Base-by-base conservation (phyloP, 2,329 filamentous ascomycete genomes). In the Xylariaceae sp. region DNA sequence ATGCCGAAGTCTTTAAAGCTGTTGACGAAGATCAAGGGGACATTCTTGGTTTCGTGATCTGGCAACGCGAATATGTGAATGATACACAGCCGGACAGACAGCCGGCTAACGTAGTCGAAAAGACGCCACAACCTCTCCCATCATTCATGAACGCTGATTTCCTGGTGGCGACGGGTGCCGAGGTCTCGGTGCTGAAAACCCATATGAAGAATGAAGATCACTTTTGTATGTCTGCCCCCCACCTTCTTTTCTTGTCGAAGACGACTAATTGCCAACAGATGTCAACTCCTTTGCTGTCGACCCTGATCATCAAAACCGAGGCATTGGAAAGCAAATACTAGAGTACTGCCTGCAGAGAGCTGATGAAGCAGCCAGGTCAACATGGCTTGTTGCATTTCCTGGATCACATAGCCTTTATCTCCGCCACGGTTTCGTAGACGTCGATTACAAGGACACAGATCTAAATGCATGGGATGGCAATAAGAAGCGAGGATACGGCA, bases 81-180 rank as follows among this genome's bases (percentile, higher is more conserved):
- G 40, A 47, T 11, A 42, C 39, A 10, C 30, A 27, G 15, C 11
- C 35, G 5, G 35, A 31, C 33, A 41, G 42, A 19, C 51, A 46
- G 39, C n/a, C 39, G 15, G 47, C 19, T 39, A 22, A 42, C n/a
- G 22, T 27, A 27, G 22, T 27, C 22, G 4, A 27, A 27, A 27
- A 7, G 22, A 12, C 38, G 22, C 48, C 43, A 30, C 32, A 47
- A 18, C 22, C 22, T 27, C 30, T 49, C 22, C 41, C 48, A 11
- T 39, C 45, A 18, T 48, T 33, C 18, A 48, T 54, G 48, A 51
- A 54, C 22, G 42, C 40, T 18, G 48, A 54, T 19, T 54, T 54
- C 32, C 42, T 48, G 15, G 32, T 44, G 30, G 40, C 52, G 6
- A 42, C 45, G 11, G 52, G 52, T 10, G 42, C 48, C 18, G 39